Evolutionary conservation across 2,329 filamentous ascomycete genomes (phyloP).

Genomic region (Scedosporium dehoogii): DNA sequence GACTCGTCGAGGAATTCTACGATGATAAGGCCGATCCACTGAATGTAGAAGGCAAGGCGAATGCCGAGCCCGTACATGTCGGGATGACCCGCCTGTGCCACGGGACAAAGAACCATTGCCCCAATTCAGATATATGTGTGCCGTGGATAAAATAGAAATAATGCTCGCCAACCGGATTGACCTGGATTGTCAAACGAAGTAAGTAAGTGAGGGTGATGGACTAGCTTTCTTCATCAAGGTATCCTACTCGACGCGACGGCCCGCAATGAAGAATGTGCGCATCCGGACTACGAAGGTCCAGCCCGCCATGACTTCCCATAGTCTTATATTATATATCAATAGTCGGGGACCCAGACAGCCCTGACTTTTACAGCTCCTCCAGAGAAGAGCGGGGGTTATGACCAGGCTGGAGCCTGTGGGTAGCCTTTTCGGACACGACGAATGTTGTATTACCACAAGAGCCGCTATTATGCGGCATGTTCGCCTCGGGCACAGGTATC

Average conservation of each 20-base stretch:
- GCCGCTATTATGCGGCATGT: background rate
- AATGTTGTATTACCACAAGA: background rate
- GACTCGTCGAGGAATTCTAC: constrained; percentile 20
- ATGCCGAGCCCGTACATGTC: constrained; percentile 26
- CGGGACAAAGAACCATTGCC: background rate
- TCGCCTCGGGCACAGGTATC: background rate
- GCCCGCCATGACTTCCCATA: no score
- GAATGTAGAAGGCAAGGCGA: constrained; percentile 23
- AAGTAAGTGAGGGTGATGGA: no score
- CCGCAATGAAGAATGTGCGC: no score
- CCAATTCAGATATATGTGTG: background rate
- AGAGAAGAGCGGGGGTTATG: background rate
- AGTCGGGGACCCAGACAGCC: background rate
- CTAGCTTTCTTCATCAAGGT: no score
- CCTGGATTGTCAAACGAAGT: background rate
- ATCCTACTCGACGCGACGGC: no score
- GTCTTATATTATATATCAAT: no score
- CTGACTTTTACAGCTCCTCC: background rate
- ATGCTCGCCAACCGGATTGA: background rate
- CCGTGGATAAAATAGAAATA: no score
- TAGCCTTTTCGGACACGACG: background rate
- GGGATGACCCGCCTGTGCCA: constrained; percentile 12
- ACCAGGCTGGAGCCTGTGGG: background rate
- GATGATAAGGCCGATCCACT: constrained; percentile 24
- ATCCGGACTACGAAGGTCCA: no score